These are phyloP conservation scores for Alternaria ventricosa DNA, from an alignment of 2,329 filamentous ascomycete species.

Conservation along the genomic window DNA sequence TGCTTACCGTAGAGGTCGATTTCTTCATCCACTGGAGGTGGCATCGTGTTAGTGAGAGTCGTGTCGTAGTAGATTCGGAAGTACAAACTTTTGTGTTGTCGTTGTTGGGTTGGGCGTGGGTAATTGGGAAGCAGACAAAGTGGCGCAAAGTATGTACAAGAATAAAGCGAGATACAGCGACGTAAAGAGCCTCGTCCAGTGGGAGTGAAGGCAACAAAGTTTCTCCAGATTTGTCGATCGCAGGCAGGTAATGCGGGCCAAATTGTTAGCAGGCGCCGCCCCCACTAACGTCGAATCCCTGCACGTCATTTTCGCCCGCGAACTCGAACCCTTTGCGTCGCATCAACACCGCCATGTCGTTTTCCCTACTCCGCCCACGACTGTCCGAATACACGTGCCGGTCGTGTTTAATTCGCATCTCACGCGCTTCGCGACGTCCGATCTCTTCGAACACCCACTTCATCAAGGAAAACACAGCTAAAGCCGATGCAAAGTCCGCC, in stretches of 20 bases:
- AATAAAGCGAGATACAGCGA: conserved; percentile 4
- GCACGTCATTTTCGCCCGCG: conserved; percentile 13
- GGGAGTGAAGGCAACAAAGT: conserved; percentile 11
- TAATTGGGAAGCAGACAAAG: background rate
- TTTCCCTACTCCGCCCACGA: conserved; percentile 29
- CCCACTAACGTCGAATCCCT: conserved; percentile 12
- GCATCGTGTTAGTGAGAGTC: conserved; percentile 15
- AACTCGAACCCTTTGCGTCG: background rate
- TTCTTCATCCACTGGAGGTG: conserved; percentile 52
- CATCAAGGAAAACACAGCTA: conserved; percentile 1
- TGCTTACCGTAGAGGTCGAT: conserved; percentile 68
- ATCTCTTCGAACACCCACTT: conserved; percentile 17
- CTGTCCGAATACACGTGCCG: conserved; percentile 35
- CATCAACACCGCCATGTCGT: conserved; percentile 28
- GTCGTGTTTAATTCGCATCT: conserved; percentile 35
- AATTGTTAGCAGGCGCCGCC: conserved; percentile 8
- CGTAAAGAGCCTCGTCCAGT: background rate
- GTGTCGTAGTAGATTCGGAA: background rate
- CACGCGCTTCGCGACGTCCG: conserved; percentile 19
- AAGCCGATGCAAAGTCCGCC: conserved; percentile 15
- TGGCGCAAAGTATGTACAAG: conserved; percentile 8
- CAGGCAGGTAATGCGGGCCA: conserved; percentile 11
- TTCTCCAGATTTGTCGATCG: conserved; percentile 5
- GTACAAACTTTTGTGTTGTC: conserved; percentile 1
- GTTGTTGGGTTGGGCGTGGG: background rate